phyloP scores from a whole-genome alignment of 2,329 filamentous ascomycete species.

The Fusarium chlamydosporum region DNA sequence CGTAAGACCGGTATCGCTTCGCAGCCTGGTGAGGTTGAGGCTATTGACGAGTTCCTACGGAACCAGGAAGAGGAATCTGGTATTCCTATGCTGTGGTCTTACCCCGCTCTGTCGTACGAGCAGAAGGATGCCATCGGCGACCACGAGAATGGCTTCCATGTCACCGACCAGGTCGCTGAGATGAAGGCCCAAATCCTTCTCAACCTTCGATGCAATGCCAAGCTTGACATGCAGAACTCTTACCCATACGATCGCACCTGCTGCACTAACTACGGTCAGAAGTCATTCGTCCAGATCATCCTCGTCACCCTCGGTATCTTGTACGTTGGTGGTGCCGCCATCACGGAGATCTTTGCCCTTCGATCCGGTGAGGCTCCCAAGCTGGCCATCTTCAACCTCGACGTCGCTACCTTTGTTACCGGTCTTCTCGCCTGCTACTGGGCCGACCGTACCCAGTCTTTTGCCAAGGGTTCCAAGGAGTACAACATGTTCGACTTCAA shows the following conservation, averaged over 20 bases:
- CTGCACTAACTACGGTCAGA: constrained; percentile 62
- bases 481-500: constrained; percentile 44
- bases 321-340: constrained; percentile 39
- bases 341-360: constrained; percentile 32
- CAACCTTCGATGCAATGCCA: constrained; percentile 67
- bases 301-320: constrained; percentile 40
- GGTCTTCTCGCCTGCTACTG: constrained; percentile 50
- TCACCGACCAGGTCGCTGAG: constrained; percentile 49
- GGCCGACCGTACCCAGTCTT: constrained; percentile 51
- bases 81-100: constrained; percentile 42
- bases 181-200: constrained; percentile 61
- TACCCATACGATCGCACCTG: constrained; percentile 66
- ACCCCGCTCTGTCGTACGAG: constrained; percentile 30
- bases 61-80: constrained; percentile 31
- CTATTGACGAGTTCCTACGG: constrained; percentile 41
- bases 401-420: constrained; percentile 45
- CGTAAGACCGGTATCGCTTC: constrained; percentile 34
- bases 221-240: constrained; percentile 50
- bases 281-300: constrained; percentile 43
- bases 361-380: constrained; percentile 27
- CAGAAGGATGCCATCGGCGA: constrained; percentile 43
- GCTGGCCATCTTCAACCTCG: constrained; percentile 38
- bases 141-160: constrained; percentile 50
- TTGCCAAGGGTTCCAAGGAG: constrained; percentile 50
- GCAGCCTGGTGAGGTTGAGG: constrained; percentile 31